Conservation (phyloP, 306 rosid genomes). For the Mucuna pruriens region DNA sequence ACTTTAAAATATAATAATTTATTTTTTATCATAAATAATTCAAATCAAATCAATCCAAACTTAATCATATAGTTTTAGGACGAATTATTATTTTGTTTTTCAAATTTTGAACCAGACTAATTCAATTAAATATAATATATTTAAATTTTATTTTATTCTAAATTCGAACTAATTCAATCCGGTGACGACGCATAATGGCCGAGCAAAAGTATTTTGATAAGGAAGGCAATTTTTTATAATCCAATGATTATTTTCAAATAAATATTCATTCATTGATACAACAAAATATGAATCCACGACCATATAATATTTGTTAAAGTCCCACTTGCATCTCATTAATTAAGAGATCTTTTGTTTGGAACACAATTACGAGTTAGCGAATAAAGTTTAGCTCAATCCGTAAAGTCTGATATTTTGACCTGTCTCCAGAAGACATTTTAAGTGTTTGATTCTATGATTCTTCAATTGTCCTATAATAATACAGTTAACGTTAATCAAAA, state of each 20-base stretch:
- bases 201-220: background rate
- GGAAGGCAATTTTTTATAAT: background rate
- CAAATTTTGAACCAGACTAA: no score
- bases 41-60: no score
- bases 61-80: no score
- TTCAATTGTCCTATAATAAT: background rate
- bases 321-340: background rate
- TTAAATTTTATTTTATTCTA: no score
- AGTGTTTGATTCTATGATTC: background rate
- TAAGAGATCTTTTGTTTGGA: background rate
- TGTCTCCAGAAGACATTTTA: background rate
- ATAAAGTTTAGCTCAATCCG: background rate
- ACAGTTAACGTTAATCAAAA: background rate
- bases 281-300: background rate
- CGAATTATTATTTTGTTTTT: no score
- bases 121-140: no score
- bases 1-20: no score
- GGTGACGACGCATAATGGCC: no score
- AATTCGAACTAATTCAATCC: no score
- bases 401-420: background rate
- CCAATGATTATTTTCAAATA: background rate
- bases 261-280: background rate
- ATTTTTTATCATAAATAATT: no score
- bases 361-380: background rate
- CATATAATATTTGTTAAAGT: background rate